A percentile compares a stretch with the other conserved stretches of the same genome.
These are phyloP conservation scores for Chrysopogon serrulatus DNA, from an alignment of 176 grass and related monocot species.

Conservation along the genomic window DNA sequence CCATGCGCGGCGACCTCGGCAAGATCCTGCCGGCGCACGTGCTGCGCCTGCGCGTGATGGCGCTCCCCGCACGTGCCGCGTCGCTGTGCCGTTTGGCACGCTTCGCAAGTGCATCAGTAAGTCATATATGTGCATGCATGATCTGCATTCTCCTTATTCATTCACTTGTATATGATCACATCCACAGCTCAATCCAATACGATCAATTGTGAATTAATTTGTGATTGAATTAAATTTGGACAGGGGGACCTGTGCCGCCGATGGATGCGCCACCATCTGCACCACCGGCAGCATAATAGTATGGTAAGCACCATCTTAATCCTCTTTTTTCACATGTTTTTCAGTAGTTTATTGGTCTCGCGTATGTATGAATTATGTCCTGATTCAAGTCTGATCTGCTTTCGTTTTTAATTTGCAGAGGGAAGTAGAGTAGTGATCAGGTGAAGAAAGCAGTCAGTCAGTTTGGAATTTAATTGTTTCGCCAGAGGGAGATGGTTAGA, in stretches of 20 bases:
- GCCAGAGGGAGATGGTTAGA: too few species aligned
- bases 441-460: neutral
- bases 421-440: neutral
- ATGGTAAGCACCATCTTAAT: neutral
- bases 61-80: neutral
- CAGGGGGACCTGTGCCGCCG: neutral
- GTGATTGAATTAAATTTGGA: neutral
- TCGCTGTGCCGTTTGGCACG: neutral
- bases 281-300: neutral
- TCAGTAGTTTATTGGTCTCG: neutral
- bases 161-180: neutral
- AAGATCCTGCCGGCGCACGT: neutral
- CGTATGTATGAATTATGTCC: neutral
- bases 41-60: neutral
- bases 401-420: neutral
- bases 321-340: neutral
- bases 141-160: too few species aligned
- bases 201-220: neutral
- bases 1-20: neutral
- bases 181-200: neutral
- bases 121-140: neutral
- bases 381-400: neutral
- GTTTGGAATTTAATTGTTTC: neutral
- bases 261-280: neutral
- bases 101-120: neutral